phyloP scores from a whole-genome alignment of 768 basidiomycete species.

The Candolleomyces aberdarensis region DNA sequence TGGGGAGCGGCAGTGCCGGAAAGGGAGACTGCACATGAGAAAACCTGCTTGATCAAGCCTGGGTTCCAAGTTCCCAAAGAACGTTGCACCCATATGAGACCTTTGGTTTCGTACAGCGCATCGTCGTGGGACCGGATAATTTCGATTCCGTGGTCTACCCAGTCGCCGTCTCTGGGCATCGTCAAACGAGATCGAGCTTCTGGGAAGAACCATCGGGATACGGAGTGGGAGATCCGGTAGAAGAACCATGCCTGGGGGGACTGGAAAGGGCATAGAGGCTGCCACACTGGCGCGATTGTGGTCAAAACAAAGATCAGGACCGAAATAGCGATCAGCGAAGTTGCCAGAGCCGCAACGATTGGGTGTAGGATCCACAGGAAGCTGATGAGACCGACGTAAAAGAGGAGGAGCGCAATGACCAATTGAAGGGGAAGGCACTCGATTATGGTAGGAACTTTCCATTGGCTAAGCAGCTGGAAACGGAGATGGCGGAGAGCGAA shows the following conservation, averaged over 20 bases:
- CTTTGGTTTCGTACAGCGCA: neutral
- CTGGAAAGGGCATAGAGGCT: neutral
- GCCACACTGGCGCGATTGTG: neutral
- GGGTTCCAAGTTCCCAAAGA: neutral
- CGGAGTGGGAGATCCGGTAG: neutral
- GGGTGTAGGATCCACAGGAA: neutral
- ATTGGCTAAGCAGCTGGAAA: neutral
- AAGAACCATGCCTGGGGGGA: neutral
- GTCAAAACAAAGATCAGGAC: neutral
- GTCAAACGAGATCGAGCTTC: neutral
- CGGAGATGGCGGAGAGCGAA: constrained; percentile 1
- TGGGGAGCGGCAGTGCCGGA: neutral
- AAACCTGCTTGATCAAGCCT: neutral
- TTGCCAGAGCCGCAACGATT: neutral
- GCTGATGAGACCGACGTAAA: neutral
- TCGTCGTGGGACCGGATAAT: neutral
- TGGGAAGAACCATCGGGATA: neutral
- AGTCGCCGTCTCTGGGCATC: neutral
- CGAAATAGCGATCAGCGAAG: neutral
- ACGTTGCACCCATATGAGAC: neutral
- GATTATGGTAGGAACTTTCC: neutral
- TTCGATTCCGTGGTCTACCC: neutral
- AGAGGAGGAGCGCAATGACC: neutral
- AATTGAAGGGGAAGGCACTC: neutral
- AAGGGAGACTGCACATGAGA: neutral